phyloP scores from a whole-genome alignment of 2,329 filamentous ascomycete species.

The Fusarium fracticaudum region DNA sequence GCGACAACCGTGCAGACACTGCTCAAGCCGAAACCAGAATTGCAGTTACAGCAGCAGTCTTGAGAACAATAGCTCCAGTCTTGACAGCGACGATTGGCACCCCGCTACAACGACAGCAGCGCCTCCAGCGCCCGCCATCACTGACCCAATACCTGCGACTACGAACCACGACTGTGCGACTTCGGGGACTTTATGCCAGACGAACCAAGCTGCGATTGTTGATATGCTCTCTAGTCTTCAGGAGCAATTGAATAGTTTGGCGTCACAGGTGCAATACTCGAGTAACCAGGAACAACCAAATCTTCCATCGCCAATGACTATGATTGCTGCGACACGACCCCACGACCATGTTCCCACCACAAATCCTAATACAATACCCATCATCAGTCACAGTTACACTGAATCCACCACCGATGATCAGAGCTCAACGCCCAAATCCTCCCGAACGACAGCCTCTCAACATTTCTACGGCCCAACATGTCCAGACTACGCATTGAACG shows the following conservation, averaged over 20 bases:
- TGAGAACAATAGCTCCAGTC: background rate
- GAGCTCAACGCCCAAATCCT: background rate
- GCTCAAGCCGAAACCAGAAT: background rate
- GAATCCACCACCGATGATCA: background rate
- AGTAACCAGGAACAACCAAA: background rate
- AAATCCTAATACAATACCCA: background rate
- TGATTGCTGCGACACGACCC: background rate
- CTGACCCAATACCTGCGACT: background rate
- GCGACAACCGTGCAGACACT: constrained; percentile 10
- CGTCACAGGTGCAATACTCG: constrained; percentile 13
- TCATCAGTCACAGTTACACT: background rate
- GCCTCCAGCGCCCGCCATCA: background rate
- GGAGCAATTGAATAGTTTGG: constrained; percentile 16
- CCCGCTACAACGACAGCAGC: background rate
- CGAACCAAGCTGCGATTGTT: constrained; percentile 14
- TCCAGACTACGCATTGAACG: constrained; percentile 42
- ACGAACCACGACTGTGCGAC: background rate
- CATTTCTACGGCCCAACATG: constrained; percentile 41
- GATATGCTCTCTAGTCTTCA: constrained; percentile 21
- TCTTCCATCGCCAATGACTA: constrained; percentile 4
- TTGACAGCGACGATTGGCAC: constrained; percentile 8
- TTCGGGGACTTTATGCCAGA: background rate
- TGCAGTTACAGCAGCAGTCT: constrained; percentile 8
- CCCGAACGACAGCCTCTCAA: constrained; percentile 5
- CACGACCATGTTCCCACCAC: background rate